Evolutionary conservation across 2,329 filamentous ascomycete genomes (phyloP), one percentile per base, ranked within the genome.

Genomic region (Colletotrichum filicis): DNA sequence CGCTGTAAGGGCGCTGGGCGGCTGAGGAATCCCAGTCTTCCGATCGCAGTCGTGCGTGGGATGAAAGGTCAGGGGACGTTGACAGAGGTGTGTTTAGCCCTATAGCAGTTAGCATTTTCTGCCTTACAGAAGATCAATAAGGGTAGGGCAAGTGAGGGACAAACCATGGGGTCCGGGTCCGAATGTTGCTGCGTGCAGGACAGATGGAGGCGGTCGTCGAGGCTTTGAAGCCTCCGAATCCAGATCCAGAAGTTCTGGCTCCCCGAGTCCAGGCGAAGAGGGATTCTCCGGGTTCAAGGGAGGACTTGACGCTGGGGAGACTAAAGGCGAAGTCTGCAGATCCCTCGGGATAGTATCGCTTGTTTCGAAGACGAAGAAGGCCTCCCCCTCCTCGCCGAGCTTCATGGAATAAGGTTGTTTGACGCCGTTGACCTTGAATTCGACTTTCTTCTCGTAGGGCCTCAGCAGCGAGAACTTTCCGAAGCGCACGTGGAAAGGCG

Each of bases 391-490:
- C 81, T 99, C 97, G 57, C 97, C 97, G 24, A 99, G 89, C 85
- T 99, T 99, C 97, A 99, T 99, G 59, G 97, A 92, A 86, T 97
- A 98, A 77, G 97, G 89, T 82, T 98, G 95, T 84, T 97, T 97
- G 74, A 90, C 85, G 79, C 94, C 93, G 87, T 99, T 99, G 88
- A 99, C 95, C 78, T 90, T 90, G 85, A 99, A 99, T 84, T 98
- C 95, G 79, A 99, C 97, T 90, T 98, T 99, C 86, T 99, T 99
- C 84, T 99, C 97, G 73, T 92, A 98, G 0, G 97, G 97, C 26
- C 97, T 93, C 79, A 99, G 86, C 52, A 99, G 89, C 73, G 96
- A 98, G 86, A 98, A 98, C 85, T 99, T 99, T 83, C 97, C 97
- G 83, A 99, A 99, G 79, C 97, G 95, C 76, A 99, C 97, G 83